Conservation (phyloP, 345 rosid species). For the Psidium friedrichsthalianum region DNA sequence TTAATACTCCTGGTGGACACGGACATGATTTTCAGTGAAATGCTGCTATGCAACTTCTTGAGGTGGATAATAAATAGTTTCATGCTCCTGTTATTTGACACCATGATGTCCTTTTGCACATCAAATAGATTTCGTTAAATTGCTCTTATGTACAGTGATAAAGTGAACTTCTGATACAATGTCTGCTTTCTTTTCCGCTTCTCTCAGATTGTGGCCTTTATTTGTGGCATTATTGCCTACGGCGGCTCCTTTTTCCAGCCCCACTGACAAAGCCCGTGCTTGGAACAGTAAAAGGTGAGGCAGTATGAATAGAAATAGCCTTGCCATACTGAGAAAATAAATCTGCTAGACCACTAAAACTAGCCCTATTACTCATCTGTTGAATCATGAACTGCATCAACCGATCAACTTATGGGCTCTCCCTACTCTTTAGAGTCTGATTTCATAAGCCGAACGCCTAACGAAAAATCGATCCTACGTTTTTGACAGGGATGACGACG, state of each 20-base stretch:
- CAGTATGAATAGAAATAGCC: background rate
- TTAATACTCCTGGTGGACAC: background rate
- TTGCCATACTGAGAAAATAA: background rate
- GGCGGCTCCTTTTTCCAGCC: conserved; percentile 32
- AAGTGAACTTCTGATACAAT: background rate
- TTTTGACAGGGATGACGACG: conserved; percentile 56
- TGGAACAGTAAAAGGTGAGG: conserved; percentile 28
- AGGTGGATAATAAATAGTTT: background rate
- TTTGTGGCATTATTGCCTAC: conserved; percentile 53
- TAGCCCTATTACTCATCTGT: background rate
- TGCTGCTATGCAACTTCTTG: background rate
- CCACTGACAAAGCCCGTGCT: conserved; percentile 23
- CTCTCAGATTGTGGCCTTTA: conserved; percentile 79
- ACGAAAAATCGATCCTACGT: background rate
- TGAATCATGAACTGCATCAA: background rate
- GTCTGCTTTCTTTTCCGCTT: background rate
- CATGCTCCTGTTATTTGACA: background rate
- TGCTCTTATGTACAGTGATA: background rate
- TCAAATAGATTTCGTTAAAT: background rate
- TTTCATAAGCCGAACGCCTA: background rate
- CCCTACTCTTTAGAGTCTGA: background rate
- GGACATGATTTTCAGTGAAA: background rate
- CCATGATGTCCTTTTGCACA: background rate
- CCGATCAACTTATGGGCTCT: background rate
- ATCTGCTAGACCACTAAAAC: background rate